phyloP scores from a whole-genome alignment of 306 rosid species.

The Inga oerstediana region DNA sequence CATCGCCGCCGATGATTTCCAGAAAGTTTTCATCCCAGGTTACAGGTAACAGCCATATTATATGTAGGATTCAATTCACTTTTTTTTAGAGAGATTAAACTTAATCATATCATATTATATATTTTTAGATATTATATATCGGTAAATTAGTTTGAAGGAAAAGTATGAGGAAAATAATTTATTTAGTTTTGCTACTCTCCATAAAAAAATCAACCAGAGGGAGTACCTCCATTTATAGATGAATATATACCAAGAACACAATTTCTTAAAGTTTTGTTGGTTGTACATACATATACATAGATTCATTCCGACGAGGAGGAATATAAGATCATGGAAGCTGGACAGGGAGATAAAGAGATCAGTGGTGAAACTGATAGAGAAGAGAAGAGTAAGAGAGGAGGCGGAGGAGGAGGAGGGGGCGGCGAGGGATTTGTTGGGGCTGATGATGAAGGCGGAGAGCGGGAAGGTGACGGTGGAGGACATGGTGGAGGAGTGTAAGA shows the following conservation, averaged over 20 bases:
- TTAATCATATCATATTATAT: no score
- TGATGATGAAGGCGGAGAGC: conserved; percentile 70
- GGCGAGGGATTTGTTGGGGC: conserved; percentile 75
- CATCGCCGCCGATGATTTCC: conserved; percentile 84
- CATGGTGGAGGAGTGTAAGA: conserved; percentile 97
- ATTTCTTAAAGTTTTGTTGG: neutral
- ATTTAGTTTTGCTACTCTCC: no score
- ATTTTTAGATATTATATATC: no score
- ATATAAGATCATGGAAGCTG: conserved; percentile 77
- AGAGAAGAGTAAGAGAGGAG: conserved; percentile 38
- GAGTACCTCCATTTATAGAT: no score
- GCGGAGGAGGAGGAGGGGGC: conserved; percentile 22
- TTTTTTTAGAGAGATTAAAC: no score
- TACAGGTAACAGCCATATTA: conserved; percentile 54
- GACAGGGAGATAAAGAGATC: conserved; percentile 70
- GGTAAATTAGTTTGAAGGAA: no score
- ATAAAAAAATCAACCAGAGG: no score
- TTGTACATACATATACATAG: conserved; percentile 17
- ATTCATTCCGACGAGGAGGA: conserved; percentile 79
- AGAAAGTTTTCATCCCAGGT: conserved; percentile 91
- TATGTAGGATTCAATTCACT: no score
- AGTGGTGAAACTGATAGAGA: conserved; percentile 56
- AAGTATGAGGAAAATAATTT: no score
- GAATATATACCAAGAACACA: neutral
- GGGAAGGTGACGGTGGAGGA: conserved; percentile 59